Evolutionary conservation across 208 protist species (phyloP).

Genomic region (Leishmania arabica): DNA sequence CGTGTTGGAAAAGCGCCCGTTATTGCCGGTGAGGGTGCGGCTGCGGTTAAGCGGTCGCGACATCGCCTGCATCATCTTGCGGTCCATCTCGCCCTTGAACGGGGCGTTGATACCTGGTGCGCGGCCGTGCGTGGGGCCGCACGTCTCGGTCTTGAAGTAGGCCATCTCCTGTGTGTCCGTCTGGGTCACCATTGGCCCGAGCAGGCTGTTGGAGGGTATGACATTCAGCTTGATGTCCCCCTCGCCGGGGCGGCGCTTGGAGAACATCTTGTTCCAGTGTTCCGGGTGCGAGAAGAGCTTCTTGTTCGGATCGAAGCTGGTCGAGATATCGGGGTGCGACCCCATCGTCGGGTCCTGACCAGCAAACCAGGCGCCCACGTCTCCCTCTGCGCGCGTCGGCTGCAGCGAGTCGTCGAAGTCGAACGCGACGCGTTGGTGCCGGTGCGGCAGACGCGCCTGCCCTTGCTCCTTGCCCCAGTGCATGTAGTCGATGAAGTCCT

Average conservation of each 20-base stretch:
- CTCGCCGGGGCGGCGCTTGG: conserved; percentile 83
- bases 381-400: conserved; percentile 51
- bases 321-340: conserved; percentile 58
- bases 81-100: conserved; percentile 86
- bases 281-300: conserved; percentile 86
- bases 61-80: conserved; percentile 92
- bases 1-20: conserved; percentile 87
- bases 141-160: conserved; percentile 76
- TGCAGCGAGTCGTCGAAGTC: conserved; percentile 90
- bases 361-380: conserved; percentile 54
- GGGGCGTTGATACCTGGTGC: conserved; percentile 88
- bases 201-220: conserved; percentile 67
- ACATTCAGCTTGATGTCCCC: conserved; percentile 75
- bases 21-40: conserved; percentile 79
- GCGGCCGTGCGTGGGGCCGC: conserved; percentile 62
- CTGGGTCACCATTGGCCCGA: conserved; percentile 76
- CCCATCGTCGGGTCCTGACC: conserved; percentile 71
- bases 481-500: conserved; percentile 93
- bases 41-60: conserved; percentile 73
- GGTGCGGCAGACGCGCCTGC: conserved; percentile 87
- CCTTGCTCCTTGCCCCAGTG: conserved; percentile 92
- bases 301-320: conserved; percentile 77
- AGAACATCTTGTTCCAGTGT: conserved; percentile 93
- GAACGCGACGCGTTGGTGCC: conserved; percentile 90
- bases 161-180: conserved; percentile 62